Percentiles rank a stretch among this genome's conserved stretches.
Evolutionary conservation across 208 protist species (phyloP).

Genomic region (Trypanosoma brucei): DNA sequence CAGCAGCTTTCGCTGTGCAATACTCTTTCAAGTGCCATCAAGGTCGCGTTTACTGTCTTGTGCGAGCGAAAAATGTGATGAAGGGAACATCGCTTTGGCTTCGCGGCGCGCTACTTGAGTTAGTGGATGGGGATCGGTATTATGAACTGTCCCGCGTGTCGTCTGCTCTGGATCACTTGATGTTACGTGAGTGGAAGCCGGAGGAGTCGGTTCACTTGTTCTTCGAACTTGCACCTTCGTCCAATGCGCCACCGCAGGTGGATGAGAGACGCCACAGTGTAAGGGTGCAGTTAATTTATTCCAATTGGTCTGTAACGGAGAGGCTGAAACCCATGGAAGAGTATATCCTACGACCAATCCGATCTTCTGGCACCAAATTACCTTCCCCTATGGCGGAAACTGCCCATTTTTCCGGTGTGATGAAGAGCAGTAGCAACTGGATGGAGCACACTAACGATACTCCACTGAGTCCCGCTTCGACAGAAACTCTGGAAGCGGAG

Average conservation of each 20-base stretch:
- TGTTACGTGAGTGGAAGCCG: conserved; percentile 68
- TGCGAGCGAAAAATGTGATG: conserved; percentile 57
- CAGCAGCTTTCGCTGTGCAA: conserved; percentile 24
- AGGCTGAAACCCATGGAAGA: conserved; percentile 1
- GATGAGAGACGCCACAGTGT: conserved; percentile 50
- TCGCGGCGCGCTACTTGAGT: conserved; percentile 60
- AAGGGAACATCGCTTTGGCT: conserved; percentile 68
- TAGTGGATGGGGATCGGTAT: conserved; percentile 41
- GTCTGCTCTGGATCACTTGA: conserved; percentile 42
- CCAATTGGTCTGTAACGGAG: conserved; percentile 36
- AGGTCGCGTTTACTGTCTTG: conserved; percentile 71
- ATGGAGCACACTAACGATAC: too few relatives aligned
- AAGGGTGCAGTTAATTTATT: conserved; percentile 74
- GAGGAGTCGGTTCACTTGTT: conserved; percentile 41
- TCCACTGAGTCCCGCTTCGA: too few relatives aligned
- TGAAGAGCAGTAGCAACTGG: background rate
- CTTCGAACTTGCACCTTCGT: conserved; percentile 58
- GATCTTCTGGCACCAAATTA: background rate
- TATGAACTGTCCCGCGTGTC: conserved; percentile 68
- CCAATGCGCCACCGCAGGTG: conserved; percentile 19
- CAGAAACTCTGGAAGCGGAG: background rate
- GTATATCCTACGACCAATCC: conserved; percentile 13
- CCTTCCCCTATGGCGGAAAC: background rate
- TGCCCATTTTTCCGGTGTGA: background rate
- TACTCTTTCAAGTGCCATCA: conserved; percentile 74